These are phyloP conservation scores for Eucalyptus regnans DNA, from an alignment of 345 rosid genomes.

Conservation along the genomic window DNA sequence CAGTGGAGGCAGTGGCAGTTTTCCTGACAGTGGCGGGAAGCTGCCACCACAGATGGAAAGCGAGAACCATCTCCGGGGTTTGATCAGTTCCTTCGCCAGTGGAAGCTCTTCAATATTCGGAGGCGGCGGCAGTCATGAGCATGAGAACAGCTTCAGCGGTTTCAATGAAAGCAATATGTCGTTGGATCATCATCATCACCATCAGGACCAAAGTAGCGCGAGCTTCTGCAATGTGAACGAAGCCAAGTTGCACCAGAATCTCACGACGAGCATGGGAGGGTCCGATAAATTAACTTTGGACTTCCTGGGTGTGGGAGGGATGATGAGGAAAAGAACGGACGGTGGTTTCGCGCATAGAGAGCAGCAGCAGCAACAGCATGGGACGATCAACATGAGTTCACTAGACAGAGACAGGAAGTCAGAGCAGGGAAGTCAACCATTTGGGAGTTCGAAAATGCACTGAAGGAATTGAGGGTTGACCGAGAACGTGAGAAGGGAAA, in stretches of 20 bases:
- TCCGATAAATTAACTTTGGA: conserved; percentile 66
- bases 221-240: conserved; percentile 2
- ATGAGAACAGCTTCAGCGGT: conserved; percentile 2
- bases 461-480: background rate
- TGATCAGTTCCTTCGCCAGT: conserved; percentile 43
- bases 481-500: background rate
- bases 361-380: background rate
- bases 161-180: conserved; percentile 2
- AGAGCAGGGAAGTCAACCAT: conserved; percentile 2
- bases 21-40: conserved; percentile 1
- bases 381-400: background rate
- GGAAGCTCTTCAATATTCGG: conserved; percentile 19
- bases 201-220: background rate
- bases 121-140: conserved; percentile 4
- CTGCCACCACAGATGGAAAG: conserved; percentile 8
- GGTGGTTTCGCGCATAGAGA: conserved; percentile 5
- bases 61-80: conserved; percentile 42
- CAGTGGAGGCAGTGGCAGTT: background rate
- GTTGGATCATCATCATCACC: background rate
- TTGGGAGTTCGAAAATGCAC: background rate
- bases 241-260: conserved; percentile 7
- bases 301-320: conserved; percentile 77
- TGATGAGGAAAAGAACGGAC: conserved; percentile 22
- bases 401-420: background rate
- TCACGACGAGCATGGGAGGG: conserved; percentile 18